phyloP scores from a whole-genome alignment of 2,329 filamentous ascomycete species.

The Aspergillus aculeatinus region DNA sequence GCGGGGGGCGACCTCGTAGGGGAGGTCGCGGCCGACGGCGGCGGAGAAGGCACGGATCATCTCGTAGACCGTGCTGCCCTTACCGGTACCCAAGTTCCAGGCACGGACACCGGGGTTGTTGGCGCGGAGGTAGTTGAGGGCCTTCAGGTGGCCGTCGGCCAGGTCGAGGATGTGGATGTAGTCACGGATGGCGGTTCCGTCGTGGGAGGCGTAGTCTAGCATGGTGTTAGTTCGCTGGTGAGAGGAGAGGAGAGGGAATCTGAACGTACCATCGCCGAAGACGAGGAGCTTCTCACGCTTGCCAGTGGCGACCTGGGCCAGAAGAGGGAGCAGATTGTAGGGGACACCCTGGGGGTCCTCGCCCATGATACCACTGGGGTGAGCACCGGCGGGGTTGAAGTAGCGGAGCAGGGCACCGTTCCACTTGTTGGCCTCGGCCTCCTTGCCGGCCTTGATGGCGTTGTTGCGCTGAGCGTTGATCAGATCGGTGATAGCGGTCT shows the following conservation, averaged over 20 bases:
- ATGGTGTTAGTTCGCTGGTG: not conserved
- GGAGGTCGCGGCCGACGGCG: slow-evolving; percentile 79
- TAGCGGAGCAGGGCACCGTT: slow-evolving; percentile 92
- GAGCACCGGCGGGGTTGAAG: slow-evolving; percentile 95
- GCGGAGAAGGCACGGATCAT: slow-evolving; percentile 93
- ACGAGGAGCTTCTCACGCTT: slow-evolving; percentile 92
- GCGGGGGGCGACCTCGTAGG: slow-evolving; percentile 81
- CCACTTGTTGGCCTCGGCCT: slow-evolving; percentile 70
- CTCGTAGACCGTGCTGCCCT: slow-evolving; percentile 92
- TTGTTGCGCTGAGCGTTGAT: slow-evolving; percentile 84
- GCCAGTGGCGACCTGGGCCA: slow-evolving; percentile 94
- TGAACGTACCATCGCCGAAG: slow-evolving; percentile 77
- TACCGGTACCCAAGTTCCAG: slow-evolving; percentile 95
- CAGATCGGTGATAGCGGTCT: slow-evolving; percentile 87
- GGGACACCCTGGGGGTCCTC: slow-evolving; percentile 95
- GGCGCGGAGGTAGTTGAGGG: slow-evolving; percentile 64
- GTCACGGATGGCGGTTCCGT: slow-evolving; percentile 62
- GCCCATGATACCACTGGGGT: slow-evolving; percentile 95
- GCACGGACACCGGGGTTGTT: slow-evolving; percentile 78
- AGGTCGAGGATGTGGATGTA: slow-evolving; percentile 67
- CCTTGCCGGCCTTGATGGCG: slow-evolving; percentile 74
- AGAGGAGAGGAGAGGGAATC: too few relatives aligned
- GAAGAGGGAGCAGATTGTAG: slow-evolving; percentile 89
- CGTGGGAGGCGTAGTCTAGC: slow-evolving; percentile 69
- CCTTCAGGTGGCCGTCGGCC: slow-evolving; percentile 55